Evolutionary conservation across 805 yeast genomes (phyloP).

Genomic region (Brettanomyces anomalus): DNA sequence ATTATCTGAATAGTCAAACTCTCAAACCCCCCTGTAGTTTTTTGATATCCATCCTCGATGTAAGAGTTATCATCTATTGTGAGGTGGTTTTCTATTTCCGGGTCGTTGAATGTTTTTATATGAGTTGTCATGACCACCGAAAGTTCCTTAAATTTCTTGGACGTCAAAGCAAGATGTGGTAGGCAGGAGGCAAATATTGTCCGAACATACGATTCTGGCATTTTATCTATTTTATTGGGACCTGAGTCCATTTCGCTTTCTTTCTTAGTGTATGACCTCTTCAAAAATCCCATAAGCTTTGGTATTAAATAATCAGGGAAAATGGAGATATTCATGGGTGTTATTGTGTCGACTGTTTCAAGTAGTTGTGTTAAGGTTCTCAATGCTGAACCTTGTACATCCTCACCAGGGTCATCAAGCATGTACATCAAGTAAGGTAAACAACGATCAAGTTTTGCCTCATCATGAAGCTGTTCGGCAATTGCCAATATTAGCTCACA

Average conservation of each 20-base stretch:
- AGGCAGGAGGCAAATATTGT: conserved; percentile 64
- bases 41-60: conserved; percentile 32
- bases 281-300: conserved; percentile 39
- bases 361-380: conserved; percentile 60
- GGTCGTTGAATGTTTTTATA: conserved; percentile 24
- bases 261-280: conserved; percentile 27
- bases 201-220: conserved; percentile 32
- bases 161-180: conserved; percentile 60
- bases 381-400: conserved; percentile 61
- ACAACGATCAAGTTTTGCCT: conserved; percentile 75
- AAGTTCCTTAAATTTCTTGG: conserved; percentile 57
- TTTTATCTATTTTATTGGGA: not conserved
- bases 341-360: conserved; percentile 50
- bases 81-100: conserved; percentile 35
- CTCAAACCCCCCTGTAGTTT: conserved; percentile 49
- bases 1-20: conserved; percentile 53
- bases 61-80: conserved; percentile 23
- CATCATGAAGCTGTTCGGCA: conserved; percentile 72
- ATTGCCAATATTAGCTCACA: conserved; percentile 70
- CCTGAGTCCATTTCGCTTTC: conserved; percentile 1
- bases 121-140: conserved; percentile 36
- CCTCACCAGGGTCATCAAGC: conserved; percentile 56
- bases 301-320: conserved; percentile 83
- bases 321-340: conserved; percentile 66
- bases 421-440: conserved; percentile 72